These are phyloP conservation scores for Saccharomycopsis sp. DNA, from an alignment of 805 yeast genomes.

Conservation along the genomic window DNA sequence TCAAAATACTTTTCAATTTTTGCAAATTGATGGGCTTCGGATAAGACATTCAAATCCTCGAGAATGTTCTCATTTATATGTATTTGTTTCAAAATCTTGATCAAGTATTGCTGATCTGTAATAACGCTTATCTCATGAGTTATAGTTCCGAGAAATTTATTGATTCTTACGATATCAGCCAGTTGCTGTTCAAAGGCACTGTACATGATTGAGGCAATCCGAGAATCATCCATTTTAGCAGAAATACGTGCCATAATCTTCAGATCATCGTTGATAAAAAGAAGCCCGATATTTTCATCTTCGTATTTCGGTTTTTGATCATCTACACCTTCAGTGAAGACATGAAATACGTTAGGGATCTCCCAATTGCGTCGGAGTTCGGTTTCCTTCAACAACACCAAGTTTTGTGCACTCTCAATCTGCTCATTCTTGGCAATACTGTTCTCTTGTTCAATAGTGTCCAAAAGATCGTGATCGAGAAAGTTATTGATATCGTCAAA, in stretches of 20 bases:
- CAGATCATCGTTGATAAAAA: neutral
- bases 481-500: constrained; percentile 1
- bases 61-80: neutral
- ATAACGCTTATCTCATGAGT: neutral
- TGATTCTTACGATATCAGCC: neutral
- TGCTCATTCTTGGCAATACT: constrained; percentile 4
- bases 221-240: constrained; percentile 1
- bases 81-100: neutral
- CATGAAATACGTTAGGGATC: neutral
- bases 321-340: neutral
- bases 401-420: neutral
- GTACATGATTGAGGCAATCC: neutral
- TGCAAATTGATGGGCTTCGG: neutral
- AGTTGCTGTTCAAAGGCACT: neutral
- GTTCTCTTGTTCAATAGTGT: constrained; percentile 8
- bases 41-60: neutral
- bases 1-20: neutral
- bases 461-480: constrained; percentile 7
- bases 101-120: neutral
- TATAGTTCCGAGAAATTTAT: neutral
- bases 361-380: neutral
- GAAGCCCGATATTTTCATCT: too few relatives aligned
- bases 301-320: neutral
- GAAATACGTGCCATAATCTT: neutral
- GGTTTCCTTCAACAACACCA: neutral